These are phyloP conservation scores for Rhododendron ovatum DNA, from an alignment of 148 eudicot species.

Conservation along the genomic window DNA sequence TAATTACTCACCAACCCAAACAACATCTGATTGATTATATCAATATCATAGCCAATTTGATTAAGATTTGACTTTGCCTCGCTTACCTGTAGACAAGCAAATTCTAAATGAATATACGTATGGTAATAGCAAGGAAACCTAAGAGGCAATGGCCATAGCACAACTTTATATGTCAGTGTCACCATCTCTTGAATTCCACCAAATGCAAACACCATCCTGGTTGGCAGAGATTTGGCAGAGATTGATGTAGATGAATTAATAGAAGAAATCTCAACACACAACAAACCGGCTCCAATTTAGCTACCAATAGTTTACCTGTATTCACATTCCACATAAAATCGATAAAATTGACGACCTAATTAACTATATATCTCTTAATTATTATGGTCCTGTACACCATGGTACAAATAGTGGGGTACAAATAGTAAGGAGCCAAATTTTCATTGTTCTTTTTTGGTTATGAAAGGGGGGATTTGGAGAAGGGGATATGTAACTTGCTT, in stretches of 20 bases:
- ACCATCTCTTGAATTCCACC: background rate
- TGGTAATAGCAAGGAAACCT: background rate
- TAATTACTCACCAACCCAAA: slow-evolving; percentile 61
- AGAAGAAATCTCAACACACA: background rate
- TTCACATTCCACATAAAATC: background rate
- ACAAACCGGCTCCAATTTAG: background rate
- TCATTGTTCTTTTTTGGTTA: background rate
- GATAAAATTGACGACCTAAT: background rate
- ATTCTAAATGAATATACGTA: background rate
- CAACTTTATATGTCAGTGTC: background rate
- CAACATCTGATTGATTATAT: slow-evolving; percentile 64
- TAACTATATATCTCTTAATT: background rate
- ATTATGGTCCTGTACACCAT: background rate
- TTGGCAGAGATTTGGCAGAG: slow-evolving; percentile 9
- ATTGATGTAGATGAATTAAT: background rate
- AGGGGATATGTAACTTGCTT: background rate
- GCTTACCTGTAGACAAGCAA: slow-evolving; percentile 50
- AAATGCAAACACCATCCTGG: background rate
- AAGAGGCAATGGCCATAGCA: background rate
- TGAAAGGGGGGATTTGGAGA: background rate
- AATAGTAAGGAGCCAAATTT: background rate
- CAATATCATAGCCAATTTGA: slow-evolving; percentile 77
- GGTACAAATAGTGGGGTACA: background rate
- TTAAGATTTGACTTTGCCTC: slow-evolving; percentile 63
- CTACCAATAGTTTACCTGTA: background rate